phyloP scores from a whole-genome alignment of 139 green algal genomes.

The Gonium pectorale region DNA sequence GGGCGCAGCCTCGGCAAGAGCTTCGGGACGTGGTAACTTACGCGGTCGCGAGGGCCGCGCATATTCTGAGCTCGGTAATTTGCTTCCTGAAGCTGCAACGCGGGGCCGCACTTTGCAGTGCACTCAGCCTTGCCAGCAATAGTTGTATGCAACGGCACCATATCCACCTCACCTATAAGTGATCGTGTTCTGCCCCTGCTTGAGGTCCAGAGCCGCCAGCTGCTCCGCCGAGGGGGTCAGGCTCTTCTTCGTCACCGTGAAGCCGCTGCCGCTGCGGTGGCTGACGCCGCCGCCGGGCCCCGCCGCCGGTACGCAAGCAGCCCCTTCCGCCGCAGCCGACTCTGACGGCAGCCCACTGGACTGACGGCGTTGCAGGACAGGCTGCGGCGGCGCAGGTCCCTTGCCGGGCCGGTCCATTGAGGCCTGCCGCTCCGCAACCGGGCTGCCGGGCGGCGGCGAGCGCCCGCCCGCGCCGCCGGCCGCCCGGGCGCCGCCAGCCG shows the following conservation, averaged over 20 bases:
- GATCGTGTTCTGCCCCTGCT: slow-evolving; percentile 85
- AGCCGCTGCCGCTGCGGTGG: not conserved
- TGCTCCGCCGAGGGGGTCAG: slow-evolving; percentile 72
- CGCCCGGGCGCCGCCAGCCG: not conserved
- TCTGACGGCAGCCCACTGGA: not conserved
- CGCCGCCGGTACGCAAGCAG: not conserved
- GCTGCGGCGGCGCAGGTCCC: not conserved
- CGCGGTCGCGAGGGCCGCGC: too few relatives aligned
- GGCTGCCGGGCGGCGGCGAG: not conserved
- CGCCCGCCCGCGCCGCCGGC: not conserved
- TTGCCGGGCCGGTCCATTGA: slow-evolving; percentile 4
- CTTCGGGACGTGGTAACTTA: too few relatives aligned
- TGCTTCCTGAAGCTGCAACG: too few relatives aligned
- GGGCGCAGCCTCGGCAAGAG: too few relatives aligned
- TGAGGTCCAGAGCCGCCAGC: slow-evolving; percentile 76
- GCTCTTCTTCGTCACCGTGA: slow-evolving; percentile 65
- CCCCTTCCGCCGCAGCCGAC: not conserved
- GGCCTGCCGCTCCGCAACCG: not conserved
- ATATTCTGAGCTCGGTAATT: too few relatives aligned
- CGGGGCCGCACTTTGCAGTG: too few relatives aligned
- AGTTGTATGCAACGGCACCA: too few relatives aligned
- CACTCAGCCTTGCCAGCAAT: too few relatives aligned
- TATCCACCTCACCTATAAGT: slow-evolving; percentile 69
- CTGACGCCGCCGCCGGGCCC: not conserved
- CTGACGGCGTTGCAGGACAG: too few relatives aligned